These are phyloP conservation scores for Parietaria judaica DNA, from an alignment of 306 rosid genomes.

Conservation along the genomic window DNA sequence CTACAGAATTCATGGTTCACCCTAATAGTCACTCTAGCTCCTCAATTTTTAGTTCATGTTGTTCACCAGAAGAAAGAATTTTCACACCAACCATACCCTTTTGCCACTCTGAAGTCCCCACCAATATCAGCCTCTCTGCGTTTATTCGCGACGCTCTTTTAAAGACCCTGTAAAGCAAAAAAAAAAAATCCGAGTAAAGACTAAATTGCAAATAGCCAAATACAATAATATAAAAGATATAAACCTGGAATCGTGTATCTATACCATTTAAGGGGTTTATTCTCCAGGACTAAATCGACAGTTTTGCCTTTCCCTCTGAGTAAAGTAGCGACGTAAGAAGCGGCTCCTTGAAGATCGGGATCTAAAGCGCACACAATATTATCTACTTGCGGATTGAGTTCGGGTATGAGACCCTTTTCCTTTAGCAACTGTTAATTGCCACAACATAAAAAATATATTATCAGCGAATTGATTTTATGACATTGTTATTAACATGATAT, in stretches of 20 bases:
- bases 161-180: constrained; percentile 56
- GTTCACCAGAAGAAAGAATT: constrained; percentile 79
- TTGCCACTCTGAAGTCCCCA: constrained; percentile 92
- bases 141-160: constrained; percentile 70
- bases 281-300: constrained; percentile 90
- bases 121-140: constrained; percentile 67
- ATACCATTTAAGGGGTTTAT: constrained; percentile 91
- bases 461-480: no score
- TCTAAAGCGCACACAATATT: constrained; percentile 86
- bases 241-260: constrained; percentile 5
- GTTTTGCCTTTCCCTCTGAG: constrained; percentile 69
- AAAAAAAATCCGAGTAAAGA: constrained; percentile 1
- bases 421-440: constrained; percentile 54
- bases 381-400: constrained; percentile 43
- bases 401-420: constrained; percentile 83
- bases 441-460: not conserved
- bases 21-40: constrained; percentile 43
- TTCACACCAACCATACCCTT: constrained; percentile 78
- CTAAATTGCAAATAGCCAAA: not conserved
- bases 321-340: constrained; percentile 70
- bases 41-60: constrained; percentile 68
- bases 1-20: not conserved
- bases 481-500: no score
- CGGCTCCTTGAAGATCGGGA: constrained; percentile 80
- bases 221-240: not conserved